Conservation (phyloP, 2,329 filamentous ascomycete genomes). For the Fusarium haematococcum region DNA sequence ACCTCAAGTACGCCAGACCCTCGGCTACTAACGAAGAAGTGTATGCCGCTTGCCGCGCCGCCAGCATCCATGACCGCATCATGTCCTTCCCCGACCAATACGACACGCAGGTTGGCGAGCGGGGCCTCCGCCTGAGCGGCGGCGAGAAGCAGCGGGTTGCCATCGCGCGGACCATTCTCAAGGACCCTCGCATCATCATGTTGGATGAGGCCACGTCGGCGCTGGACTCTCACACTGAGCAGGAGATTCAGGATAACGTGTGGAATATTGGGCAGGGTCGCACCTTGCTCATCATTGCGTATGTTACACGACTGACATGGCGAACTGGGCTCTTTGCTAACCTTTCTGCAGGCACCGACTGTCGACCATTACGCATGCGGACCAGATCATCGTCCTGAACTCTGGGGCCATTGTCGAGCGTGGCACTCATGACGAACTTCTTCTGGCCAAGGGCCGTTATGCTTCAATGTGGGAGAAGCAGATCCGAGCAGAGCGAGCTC, state of each 20-base stretch:
- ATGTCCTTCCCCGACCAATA: slow-evolving; percentile 89
- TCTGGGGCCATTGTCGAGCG: slow-evolving; percentile 81
- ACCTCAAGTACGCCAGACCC: slow-evolving; percentile 89
- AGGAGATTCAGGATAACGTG: slow-evolving; percentile 90
- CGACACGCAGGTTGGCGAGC: slow-evolving; percentile 89
- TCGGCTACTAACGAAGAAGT: slow-evolving; percentile 84
- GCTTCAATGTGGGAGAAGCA: slow-evolving; percentile 91
- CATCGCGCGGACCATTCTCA: slow-evolving; percentile 92
- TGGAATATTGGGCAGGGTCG: slow-evolving; percentile 84
- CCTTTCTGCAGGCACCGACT: slow-evolving; percentile 72
- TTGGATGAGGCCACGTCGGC: slow-evolving; percentile 94
- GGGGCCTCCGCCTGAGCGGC: slow-evolving; percentile 86
- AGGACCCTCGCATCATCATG: slow-evolving; percentile 91
- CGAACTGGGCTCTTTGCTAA: slow-evolving; percentile 28
- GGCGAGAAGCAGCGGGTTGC: slow-evolving; percentile 95
- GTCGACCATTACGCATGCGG: slow-evolving; percentile 86
- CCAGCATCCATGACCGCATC: slow-evolving; percentile 94
- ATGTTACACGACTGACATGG: slow-evolving; percentile 52
- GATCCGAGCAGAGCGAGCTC: slow-evolving; percentile 78
- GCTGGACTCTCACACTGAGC: slow-evolving; percentile 90
- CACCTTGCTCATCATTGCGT: slow-evolving; percentile 95
- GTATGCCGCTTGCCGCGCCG: slow-evolving; percentile 83
- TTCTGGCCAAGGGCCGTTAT: slow-evolving; percentile 78
- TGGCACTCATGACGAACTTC: slow-evolving; percentile 82
- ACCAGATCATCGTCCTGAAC: slow-evolving; percentile 85